Conservation (phyloP, 352 stramenopile species). For the Salisapilia sapeloensis region DNA sequence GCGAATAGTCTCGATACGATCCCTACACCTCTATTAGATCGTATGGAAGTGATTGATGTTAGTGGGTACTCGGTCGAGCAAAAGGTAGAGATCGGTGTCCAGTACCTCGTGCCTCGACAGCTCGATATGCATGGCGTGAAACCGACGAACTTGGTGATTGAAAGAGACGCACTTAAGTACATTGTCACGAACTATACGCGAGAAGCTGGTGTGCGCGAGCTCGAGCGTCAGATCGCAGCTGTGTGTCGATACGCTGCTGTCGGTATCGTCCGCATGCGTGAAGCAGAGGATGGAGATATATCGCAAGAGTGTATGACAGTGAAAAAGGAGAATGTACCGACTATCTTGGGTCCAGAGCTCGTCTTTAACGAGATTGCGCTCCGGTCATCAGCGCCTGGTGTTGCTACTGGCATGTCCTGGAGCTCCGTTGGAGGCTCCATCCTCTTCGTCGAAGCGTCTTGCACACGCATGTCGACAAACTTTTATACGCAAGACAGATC, state of each 20-base stretch:
- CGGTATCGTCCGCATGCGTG: constrained; percentile 18
- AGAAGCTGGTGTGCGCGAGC: constrained; percentile 71
- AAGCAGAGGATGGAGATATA: too few species aligned
- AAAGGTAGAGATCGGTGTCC: constrained; percentile 65
- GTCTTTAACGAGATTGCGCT: constrained; percentile 64
- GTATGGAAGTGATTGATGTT: constrained; percentile 76
- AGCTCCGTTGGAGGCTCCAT: constrained; percentile 62
- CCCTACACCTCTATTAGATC: constrained; percentile 49
- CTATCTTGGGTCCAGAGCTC: constrained; percentile 44
- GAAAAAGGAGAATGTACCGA: constrained; percentile 9
- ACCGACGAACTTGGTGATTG: constrained; percentile 19
- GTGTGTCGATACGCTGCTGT: constrained; percentile 63
- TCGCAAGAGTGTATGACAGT: too few species aligned
- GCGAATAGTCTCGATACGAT: constrained; percentile 74
- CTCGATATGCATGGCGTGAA: constrained; percentile 55
- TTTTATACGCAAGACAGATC: constrained; percentile 6
- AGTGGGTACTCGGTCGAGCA: constrained; percentile 69
- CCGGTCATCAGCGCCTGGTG: constrained; percentile 36
- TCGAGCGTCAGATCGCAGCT: constrained; percentile 61
- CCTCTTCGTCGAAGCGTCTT: constrained; percentile 77
- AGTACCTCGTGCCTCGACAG: constrained; percentile 65
- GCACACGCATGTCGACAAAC: constrained; percentile 16
- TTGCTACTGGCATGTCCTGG: constrained; percentile 77
- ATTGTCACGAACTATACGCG: constrained; percentile 74
- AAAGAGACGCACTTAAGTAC: constrained; percentile 38